A percentile compares a stretch with the other conserved stretches of the same genome.
phyloP scores from a whole-genome alignment of 192 early-diverging fungal genomes.

The Coemansia sp. region DNA sequence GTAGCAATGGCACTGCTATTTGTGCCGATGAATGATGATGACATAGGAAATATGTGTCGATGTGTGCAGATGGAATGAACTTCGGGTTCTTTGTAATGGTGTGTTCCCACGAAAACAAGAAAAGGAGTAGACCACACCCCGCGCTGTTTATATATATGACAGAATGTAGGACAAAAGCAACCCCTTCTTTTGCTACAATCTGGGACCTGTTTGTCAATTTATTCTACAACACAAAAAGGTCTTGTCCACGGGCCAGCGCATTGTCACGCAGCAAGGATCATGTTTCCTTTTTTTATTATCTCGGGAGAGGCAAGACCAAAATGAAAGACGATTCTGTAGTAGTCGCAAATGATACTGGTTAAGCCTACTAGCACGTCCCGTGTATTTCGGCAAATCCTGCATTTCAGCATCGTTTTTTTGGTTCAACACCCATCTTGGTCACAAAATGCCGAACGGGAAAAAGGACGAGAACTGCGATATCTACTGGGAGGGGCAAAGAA shows the following conservation, averaged over 20 bases:
- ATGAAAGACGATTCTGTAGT: not conserved
- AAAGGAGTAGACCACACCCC: not conserved
- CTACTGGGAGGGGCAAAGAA: no score
- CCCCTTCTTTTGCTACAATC: no score
- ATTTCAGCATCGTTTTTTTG: not conserved
- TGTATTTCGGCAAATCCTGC: conserved; percentile 1
- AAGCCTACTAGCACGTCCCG: not conserved
- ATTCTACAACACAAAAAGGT: not conserved
- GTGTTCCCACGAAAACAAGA: not conserved
- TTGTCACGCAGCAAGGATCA: not conserved
- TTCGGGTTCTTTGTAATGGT: not conserved
- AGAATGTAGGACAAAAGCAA: no score
- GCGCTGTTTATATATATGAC: not conserved
- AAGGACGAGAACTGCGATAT: no score
- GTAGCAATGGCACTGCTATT: not conserved
- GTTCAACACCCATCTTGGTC: no score
- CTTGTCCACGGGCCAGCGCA: not conserved
- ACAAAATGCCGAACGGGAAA: no score
- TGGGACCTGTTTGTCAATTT: not conserved
- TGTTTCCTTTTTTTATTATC: no score
- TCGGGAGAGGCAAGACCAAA: not conserved
- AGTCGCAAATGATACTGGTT: not conserved
- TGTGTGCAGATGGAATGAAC: not conserved
- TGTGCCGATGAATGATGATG: not conserved
- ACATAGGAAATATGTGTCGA: not conserved